Evolutionary conservation across 495 filamentous ascomycete species (phyloP).

Genomic region (Schizothecium vesticola): DNA sequence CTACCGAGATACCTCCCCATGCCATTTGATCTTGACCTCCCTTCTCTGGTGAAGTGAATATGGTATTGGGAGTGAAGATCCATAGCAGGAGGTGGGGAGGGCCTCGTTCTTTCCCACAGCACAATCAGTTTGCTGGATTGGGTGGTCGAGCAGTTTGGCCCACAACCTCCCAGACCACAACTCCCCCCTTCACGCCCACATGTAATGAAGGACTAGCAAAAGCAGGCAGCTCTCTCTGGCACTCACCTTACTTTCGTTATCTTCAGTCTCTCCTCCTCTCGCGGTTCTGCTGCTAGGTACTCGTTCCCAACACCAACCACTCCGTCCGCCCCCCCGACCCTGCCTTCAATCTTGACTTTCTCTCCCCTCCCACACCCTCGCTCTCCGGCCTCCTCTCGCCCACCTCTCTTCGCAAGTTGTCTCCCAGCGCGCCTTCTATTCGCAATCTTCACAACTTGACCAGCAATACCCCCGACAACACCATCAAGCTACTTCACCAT

Average conservation of each 20-base stretch:
- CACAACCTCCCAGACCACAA: neutral
- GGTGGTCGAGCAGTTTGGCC: neutral
- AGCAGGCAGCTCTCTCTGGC: neutral
- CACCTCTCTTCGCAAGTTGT: neutral
- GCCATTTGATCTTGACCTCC: neutral
- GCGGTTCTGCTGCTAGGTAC: neutral
- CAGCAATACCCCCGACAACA: too few relatives aligned
- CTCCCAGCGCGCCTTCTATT: neutral
- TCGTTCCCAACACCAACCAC: neutral
- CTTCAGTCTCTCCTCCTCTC: neutral
- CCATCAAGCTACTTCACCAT: conserved; percentile 37
- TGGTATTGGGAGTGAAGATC: neutral
- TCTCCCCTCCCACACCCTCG: neutral
- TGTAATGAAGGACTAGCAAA: neutral
- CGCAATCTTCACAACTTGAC: neutral
- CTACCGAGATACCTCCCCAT: neutral
- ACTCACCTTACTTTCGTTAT: neutral
- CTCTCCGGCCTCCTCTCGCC: too few relatives aligned
- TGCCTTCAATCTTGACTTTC: neutral
- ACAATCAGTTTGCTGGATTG: neutral
- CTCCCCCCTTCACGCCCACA: neutral
- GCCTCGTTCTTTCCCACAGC: neutral
- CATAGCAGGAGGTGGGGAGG: neutral
- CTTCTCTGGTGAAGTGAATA: neutral
- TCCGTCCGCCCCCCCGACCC: too few relatives aligned